These are phyloP conservation scores for Ogataea neopini DNA, from an alignment of 805 yeast species.

Conservation along the genomic window DNA sequence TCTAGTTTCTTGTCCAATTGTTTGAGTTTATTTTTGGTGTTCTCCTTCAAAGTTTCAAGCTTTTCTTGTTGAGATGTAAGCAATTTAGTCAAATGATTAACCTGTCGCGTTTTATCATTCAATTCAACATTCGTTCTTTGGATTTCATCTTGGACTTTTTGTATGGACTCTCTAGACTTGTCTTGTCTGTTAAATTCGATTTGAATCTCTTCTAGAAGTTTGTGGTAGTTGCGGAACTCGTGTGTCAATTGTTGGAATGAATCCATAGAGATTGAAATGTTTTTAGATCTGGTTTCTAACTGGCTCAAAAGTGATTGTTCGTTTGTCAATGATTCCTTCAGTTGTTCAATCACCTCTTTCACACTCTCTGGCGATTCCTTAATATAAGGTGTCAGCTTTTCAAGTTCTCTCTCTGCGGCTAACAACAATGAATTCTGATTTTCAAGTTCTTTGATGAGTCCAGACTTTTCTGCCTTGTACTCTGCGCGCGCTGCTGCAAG, in stretches of 20 bases:
- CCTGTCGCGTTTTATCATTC: constrained; percentile 35
- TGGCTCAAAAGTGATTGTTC: constrained; percentile 41
- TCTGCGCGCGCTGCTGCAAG: constrained; percentile 60
- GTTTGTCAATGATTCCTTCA: constrained; percentile 44
- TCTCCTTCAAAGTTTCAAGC: constrained; percentile 16
- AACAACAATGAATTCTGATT: constrained; percentile 56
- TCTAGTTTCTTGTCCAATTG: constrained; percentile 43
- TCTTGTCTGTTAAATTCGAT: constrained; percentile 47
- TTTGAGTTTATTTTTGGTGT: constrained; percentile 43
- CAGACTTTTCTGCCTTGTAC: constrained; percentile 63
- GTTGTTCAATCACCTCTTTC: constrained; percentile 51
- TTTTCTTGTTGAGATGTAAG: constrained; percentile 28
- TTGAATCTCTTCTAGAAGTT: constrained; percentile 50
- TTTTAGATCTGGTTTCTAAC: constrained; percentile 50
- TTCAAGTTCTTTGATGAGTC: constrained; percentile 58
- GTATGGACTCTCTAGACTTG: constrained; percentile 25
- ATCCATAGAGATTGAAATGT: constrained; percentile 54
- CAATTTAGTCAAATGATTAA: constrained; percentile 38
- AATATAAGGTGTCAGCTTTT: constrained; percentile 58
- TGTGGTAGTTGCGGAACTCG: constrained; percentile 43
- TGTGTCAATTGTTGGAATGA: constrained; percentile 55
- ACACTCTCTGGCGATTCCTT: constrained; percentile 61
- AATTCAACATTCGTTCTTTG: constrained; percentile 18
- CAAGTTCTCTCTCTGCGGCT: constrained; percentile 59
- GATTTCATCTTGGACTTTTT: constrained; percentile 30